Conservation (phyloP, 2,329 filamentous ascomycete species). For the Diaporthe vaccinii region DNA sequence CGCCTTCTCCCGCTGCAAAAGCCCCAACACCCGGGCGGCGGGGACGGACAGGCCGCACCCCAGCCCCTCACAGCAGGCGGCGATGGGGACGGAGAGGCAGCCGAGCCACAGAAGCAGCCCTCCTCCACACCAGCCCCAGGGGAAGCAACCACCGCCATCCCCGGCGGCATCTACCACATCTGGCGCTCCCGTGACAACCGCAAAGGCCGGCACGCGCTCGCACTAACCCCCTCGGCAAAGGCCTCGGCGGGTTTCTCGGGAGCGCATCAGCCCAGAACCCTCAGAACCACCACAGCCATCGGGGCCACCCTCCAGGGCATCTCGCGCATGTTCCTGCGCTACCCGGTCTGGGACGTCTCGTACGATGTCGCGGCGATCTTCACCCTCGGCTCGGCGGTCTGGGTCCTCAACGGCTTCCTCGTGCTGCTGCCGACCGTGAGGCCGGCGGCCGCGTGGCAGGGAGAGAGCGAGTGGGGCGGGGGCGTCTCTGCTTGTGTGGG, state of each 20-base stretch:
- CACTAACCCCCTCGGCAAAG: conserved; percentile 42
- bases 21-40: not conserved
- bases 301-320: conserved; percentile 47
- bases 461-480: conserved; percentile 66
- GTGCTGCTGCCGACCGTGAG: conserved; percentile 70
- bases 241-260: not conserved
- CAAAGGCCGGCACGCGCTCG: conserved; percentile 56
- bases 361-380: conserved; percentile 58
- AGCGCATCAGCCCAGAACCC: conserved; percentile 10
- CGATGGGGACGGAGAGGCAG: not conserved
- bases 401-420: conserved; percentile 74
- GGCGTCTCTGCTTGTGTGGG: conserved; percentile 77
- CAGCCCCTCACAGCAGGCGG: not conserved
- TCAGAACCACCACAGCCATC: conserved; percentile 46
- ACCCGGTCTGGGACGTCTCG: conserved; percentile 58
- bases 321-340: conserved; percentile 53
- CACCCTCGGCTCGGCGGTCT: conserved; percentile 58
- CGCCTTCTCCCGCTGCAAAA: conserved; percentile 38
- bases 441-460: conserved; percentile 66
- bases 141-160: not conserved
- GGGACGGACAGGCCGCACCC: not conserved
- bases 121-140: not conserved
- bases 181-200: conserved; percentile 60
- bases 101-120: not conserved
- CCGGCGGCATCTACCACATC: conserved; percentile 48